These are phyloP conservation scores for Lactifluus subvellereus DNA, from an alignment of 768 basidiomycete genomes.

Conservation along the genomic window DNA sequence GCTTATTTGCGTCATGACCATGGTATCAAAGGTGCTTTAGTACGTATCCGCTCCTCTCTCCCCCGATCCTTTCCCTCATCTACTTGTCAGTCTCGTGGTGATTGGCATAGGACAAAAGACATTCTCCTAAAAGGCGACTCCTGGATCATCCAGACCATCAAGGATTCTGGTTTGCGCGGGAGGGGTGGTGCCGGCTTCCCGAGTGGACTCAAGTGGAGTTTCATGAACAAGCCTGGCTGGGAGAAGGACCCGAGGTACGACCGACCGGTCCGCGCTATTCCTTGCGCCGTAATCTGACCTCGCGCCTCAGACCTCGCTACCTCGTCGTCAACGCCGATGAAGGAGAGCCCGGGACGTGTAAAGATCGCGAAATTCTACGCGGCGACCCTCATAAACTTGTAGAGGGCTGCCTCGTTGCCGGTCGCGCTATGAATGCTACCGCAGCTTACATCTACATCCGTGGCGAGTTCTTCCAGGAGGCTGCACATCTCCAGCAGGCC, in stretches of 20 bases:
- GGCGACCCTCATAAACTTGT: constrained; percentile 98
- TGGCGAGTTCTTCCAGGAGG: constrained; percentile 96
- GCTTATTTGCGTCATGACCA: constrained; percentile 84
- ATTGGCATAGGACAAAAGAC: constrained; percentile 98
- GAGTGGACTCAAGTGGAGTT: constrained; percentile 82
- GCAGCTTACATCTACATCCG: constrained; percentile 99
- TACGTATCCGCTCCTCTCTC: constrained; percentile 32
- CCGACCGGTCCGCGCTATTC: constrained; percentile 19
- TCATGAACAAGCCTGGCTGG: constrained; percentile 99
- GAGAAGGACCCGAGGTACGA: constrained; percentile 79
- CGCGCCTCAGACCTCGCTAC: constrained; percentile 73
- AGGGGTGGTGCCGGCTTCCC: constrained; percentile 98
- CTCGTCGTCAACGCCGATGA: constrained; percentile 66
- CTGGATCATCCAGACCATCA: constrained; percentile 96
- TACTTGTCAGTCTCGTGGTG: constrained; percentile 68
- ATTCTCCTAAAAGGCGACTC: constrained; percentile 91
- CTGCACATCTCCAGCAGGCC: constrained; percentile 88
- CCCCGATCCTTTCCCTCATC: background rate
- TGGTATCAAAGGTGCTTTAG: constrained; percentile 88
- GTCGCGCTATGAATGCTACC: constrained; percentile 89
- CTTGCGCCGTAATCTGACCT: background rate
- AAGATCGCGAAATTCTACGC: constrained; percentile 96
- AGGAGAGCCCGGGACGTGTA: constrained; percentile 98
- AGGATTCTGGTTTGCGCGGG: constrained; percentile 92
- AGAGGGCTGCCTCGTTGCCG: constrained; percentile 96